Percentiles rank a stretch among this genome's conserved stretches.
These are phyloP conservation scores for Geranomyces michiganensis DNA, from an alignment of 192 early-diverging fungal species.

Conservation along the genomic window DNA sequence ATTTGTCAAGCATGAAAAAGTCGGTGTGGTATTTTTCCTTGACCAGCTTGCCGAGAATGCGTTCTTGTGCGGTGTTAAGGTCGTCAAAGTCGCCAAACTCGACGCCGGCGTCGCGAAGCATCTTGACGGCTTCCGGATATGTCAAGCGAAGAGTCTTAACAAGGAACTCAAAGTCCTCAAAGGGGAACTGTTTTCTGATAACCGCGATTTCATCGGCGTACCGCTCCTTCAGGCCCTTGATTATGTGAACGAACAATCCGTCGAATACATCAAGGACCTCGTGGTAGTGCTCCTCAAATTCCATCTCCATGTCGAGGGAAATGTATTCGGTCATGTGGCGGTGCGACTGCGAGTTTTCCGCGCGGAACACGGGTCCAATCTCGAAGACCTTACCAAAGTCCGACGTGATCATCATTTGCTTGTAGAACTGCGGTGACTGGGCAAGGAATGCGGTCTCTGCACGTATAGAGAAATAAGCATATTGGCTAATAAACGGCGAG, in stretches of 20 bases:
- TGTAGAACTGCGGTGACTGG: conserved; percentile 98
- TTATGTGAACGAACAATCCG: conserved; percentile 89
- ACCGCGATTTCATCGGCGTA: conserved; percentile 83
- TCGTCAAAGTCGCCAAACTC: conserved; percentile 95
- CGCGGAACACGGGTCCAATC: conserved; percentile 97
- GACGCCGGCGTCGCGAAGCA: conserved; percentile 82
- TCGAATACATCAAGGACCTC: conserved; percentile 91
- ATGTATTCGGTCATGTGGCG: conserved; percentile 99
- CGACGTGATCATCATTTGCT: conserved; percentile 97
- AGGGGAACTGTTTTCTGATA: conserved; percentile 88
- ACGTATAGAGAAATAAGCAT: background rate
- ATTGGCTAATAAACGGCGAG: conserved; percentile 10
- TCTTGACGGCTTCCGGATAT: conserved; percentile 85
- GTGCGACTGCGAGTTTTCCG: conserved; percentile 96
- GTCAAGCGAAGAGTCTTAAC: conserved; percentile 81
- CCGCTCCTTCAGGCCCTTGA: conserved; percentile 82
- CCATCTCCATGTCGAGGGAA: conserved; percentile 98
- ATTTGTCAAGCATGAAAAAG: conserved; percentile 99
- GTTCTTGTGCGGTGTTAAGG: conserved; percentile 86
- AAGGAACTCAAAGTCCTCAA: conserved; percentile 85
- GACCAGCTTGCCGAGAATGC: conserved; percentile 82
- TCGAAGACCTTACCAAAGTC: conserved; percentile 99
- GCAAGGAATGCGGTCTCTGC: conserved; percentile 85
- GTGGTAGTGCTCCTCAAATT: conserved; percentile 99
- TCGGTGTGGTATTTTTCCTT: conserved; percentile 94